Evolutionary conservation across 177 flowering plant genomes (phyloP), one percentile per base, ranked within the genome.

Genomic region (Vitis hybrid): DNA sequence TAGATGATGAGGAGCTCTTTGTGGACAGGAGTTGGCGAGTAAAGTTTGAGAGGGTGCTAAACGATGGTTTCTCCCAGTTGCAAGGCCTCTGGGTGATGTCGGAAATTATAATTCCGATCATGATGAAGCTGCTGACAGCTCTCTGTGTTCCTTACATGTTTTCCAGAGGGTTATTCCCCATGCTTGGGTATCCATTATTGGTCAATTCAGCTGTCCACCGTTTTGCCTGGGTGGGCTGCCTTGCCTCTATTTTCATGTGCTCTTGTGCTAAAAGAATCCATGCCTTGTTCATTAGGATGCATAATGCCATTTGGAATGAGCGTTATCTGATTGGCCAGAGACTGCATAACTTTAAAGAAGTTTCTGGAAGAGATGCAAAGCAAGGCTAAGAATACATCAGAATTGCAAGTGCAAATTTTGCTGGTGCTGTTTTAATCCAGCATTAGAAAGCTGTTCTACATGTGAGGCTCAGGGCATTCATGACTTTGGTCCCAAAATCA

Each of bases 181-280:
- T 64, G 39, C 56, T 64, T 10, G 67, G 67, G 5, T 64, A 50
- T 64, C 29, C 55, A 26, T 31, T 19, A 15, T 8, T 12, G n/a
- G 67, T 64, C 56, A 64, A 64, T 56, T 64, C 67, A 15, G 67
- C 56, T 14, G 18, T 64, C 56, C 33, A 64, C 56, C 55, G 67
- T 13, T 64, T n/a, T 51, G 67, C 50, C 31, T 50, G 67, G 67
- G 13, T 18, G 7, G 31, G 67, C 29, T 64, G 67, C 56, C 18
- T 64, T 51, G 55, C 56, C 13, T 64, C 50, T n/a, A 11, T 22
- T 33, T 5, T 64, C 29, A 8, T 51, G 31, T 64, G 26, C 31
- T 64, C 51, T 13, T 64, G 56, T 51, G 67, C 56, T 6, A 64
- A 64, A 56, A 16, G 18, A 12, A 49, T 64, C 56, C 33, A 16